Evolutionary conservation across 495 filamentous ascomycete species (phyloP).

Genomic region (Aspergillus wentii): DNA sequence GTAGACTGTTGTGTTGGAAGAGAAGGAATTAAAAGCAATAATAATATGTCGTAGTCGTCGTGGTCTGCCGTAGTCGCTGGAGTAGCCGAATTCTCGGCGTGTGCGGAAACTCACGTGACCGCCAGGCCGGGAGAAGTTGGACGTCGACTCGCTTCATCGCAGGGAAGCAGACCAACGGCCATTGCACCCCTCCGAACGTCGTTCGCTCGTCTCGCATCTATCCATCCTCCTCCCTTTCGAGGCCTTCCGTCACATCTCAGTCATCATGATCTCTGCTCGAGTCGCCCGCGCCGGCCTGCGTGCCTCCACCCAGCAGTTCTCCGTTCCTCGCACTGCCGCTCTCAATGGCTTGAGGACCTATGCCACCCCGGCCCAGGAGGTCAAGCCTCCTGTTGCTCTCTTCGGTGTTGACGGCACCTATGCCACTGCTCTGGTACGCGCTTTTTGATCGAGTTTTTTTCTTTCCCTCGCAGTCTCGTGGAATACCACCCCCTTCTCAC

Average conservation of each 20-base stretch:
- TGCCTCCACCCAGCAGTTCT: constrained; percentile 43
- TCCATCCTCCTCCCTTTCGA: constrained; percentile 19
- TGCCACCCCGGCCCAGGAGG: constrained; percentile 65
- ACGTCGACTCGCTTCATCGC: constrained; percentile 24
- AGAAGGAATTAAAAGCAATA: neutral
- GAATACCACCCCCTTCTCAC: constrained; percentile 4
- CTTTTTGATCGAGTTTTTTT: too few relatives aligned
- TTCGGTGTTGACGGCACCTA: constrained; percentile 98
- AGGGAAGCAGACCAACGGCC: constrained; percentile 9
- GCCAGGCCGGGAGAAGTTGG: constrained; percentile 38
- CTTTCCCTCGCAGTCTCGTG: constrained; percentile 12
- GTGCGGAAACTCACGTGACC: constrained; percentile 34
- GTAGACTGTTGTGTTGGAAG: neutral
- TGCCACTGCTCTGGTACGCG: constrained; percentile 90
- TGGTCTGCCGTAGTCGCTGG: neutral
- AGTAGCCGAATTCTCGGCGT: constrained; percentile 22
- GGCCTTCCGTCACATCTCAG: constrained; percentile 19
- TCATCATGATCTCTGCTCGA: constrained; percentile 42
- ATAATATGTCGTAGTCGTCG: too few relatives aligned
- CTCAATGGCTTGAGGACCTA: constrained; percentile 59
- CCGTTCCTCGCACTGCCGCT: constrained; percentile 40
- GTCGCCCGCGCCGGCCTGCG: constrained; percentile 47
- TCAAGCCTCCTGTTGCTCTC: constrained; percentile 82
- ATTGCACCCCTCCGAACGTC: constrained; percentile 17
- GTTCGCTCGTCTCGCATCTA: constrained; percentile 25